Percentiles rank a stretch among this genome's conserved stretches.
phyloP scores from a whole-genome alignment of 1,139 yeast genomes.

The Zhuliangozyma parablackwelliae region DNA sequence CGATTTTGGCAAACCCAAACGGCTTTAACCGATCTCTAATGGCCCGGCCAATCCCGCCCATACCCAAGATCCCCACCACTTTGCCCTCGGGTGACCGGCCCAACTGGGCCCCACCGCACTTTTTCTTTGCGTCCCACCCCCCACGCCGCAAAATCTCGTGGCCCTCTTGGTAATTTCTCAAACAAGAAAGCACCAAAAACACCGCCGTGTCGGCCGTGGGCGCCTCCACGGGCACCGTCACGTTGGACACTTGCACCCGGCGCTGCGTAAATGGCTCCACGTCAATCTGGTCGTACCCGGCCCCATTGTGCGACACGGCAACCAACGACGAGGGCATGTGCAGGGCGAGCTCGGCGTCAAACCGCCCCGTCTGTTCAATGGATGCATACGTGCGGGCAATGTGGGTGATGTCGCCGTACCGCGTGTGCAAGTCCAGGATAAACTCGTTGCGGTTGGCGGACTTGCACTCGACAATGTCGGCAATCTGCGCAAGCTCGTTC shows the following conservation, averaged over 20 bases:
- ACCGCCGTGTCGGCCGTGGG: constrained; percentile 84
- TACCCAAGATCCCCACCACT: constrained; percentile 63
- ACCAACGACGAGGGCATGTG: constrained; percentile 59
- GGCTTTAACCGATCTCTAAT: constrained; percentile 59
- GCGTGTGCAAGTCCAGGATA: constrained; percentile 44
- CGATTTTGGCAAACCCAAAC: constrained; percentile 56
- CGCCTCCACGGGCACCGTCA: constrained; percentile 66
- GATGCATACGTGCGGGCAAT: constrained; percentile 53
- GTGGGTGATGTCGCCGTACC: constrained; percentile 43
- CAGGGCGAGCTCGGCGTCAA: constrained; percentile 66
- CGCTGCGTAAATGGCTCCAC: constrained; percentile 44
- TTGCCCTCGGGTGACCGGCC: constrained; percentile 56
- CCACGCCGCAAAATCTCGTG: constrained; percentile 50
- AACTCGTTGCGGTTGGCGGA: constrained; percentile 48
- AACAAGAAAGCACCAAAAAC: constrained; percentile 57
- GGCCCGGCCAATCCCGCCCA: constrained; percentile 77
- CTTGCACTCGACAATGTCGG: constrained; percentile 47
- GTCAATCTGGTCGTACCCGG: constrained; percentile 88
- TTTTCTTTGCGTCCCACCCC: constrained; percentile 41
- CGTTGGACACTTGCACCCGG: constrained; percentile 66
- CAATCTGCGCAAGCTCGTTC: constrained; percentile 43
- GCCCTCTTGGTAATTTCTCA: constrained; percentile 56
- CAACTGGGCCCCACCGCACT: constrained; percentile 22
- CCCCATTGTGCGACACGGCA: constrained; percentile 77
- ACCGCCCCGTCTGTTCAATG: constrained; percentile 55